Base-by-base conservation (phyloP, 495 filamentous ascomycete species). In the Penicillium mononematosum region DNA sequence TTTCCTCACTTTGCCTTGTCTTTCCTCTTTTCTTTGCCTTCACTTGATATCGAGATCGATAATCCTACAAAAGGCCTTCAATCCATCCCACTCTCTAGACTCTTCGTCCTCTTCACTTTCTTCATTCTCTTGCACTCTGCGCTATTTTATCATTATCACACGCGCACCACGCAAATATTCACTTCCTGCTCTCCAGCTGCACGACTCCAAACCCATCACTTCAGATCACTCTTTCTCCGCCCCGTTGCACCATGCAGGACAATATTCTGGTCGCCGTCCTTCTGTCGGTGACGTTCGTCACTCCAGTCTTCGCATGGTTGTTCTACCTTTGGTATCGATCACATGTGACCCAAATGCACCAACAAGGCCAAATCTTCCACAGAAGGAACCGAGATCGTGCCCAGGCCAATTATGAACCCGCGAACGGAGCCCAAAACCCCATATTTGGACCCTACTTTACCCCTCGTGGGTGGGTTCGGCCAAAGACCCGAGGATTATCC, bases 281-380 rank as follows among this genome's bases (percentile, higher is more conserved):
- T 5, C 50, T 53, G 36, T 4, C 31, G 24, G 20, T 44, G 3
- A 25, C 24, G 9, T 43, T 53, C 2, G 10, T 43, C n/a, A 22
- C 39, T 2, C 50, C 50, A 11, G n/a, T 16, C 12, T 20, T 27
- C 5, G 50, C 25, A 5, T 53, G 50, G 50, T 14, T 53, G 7
- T 53, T 32, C n/a, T 44, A 32, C 24, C 1, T 17, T 29, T 53
- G 50, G 50, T 29, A 31, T 43, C 36, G 38, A 20, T 53, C 50
- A 10, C 39, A 44, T 34, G 0, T 53, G 4, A 20, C 4, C 7
- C 14, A 11, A 10, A 4, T 29, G 19, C 50, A 53, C n/a, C 50
- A 32, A 7, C 9, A 44, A 43, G 39, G 38, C 9, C 50, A 44
- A 22, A 17, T 53, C 9, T 32, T 53, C n/a, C 0, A 8, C 39